Evolutionary conservation across 257 asterid species (phyloP), one percentile per base, ranked within the genome.

Genomic region (Leptodermis oblonga): DNA sequence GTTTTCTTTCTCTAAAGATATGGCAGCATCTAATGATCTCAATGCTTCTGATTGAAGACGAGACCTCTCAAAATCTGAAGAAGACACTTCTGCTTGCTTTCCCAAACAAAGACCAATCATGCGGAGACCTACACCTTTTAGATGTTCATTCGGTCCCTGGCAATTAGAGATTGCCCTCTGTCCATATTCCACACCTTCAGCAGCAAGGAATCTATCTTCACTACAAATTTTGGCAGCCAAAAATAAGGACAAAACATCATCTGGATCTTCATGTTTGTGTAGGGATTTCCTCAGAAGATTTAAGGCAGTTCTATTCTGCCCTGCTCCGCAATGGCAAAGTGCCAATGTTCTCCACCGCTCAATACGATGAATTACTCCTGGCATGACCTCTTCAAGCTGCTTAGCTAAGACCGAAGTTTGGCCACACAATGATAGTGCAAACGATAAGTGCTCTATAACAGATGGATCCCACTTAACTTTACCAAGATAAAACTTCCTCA

Each of bases 291-390:
- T 86, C 70, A 94, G 83, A 65, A 94, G 76, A 82, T 90, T 84
- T 62, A 89, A 70, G 77, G 98, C 92, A 71, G 88, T 82, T 61
- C 33, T 45, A 80, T 83, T 84, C 73, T 85, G 92, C 77, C 87
- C 91, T 22, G 91, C 84, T 15, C 93, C 98, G 80, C 81, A 59
- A 39, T 83, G 85, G 77, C 97, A 83, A 63, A 94, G 86, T 43
- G 97, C 97, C 86, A 94, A 75, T 37, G 84, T 78, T 78, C 86
- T 90, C 99, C 99, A 94, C 49, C 96, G 85, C 6, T 91, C 93
- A 56, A 78, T 79, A 63, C 99, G 96, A 77, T 70, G 84, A 74
- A 94, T 60, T 31, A 86, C 79, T 41, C 97, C 99, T 3, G 97
- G 98, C 92, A 86, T 81, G 71, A 80, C 77, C 81, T 94, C 97